phyloP scores from a whole-genome alignment of 805 yeast species.

The Ogataea parapolymorpha region DNA sequence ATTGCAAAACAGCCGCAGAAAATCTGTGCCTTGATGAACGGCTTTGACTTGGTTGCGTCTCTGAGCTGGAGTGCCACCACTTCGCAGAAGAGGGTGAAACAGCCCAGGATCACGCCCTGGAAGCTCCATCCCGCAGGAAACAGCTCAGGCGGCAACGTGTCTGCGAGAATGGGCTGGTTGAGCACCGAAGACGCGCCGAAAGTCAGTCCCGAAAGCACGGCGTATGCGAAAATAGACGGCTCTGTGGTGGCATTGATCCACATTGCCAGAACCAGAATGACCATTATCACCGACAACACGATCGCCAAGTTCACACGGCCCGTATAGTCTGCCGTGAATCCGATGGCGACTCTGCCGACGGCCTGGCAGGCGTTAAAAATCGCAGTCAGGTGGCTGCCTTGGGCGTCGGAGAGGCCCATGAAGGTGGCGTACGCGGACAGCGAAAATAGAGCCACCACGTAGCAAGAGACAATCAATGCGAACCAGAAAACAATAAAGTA shows the following conservation, averaged over 20 bases:
- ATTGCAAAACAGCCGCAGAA: constrained; percentile 54
- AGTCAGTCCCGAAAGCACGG: constrained; percentile 42
- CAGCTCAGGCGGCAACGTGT: constrained; percentile 23
- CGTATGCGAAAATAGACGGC: constrained; percentile 34
- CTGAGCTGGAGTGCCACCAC: constrained; percentile 30
- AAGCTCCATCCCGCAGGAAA: constrained; percentile 33
- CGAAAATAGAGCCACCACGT: constrained; percentile 44
- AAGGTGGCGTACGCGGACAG: constrained; percentile 46
- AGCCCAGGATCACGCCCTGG: constrained; percentile 27
- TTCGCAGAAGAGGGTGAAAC: constrained; percentile 30
- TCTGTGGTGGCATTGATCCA: constrained; percentile 39
- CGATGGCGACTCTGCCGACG: constrained; percentile 48
- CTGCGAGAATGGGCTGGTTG: constrained; percentile 31
- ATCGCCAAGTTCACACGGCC: constrained; percentile 47
- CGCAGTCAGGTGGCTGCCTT: constrained; percentile 47
- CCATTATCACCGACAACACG: constrained; percentile 32
- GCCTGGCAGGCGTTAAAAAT: constrained; percentile 45
- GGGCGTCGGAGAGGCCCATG: constrained; percentile 42
- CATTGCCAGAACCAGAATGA: constrained; percentile 41
- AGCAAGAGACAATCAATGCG: constrained; percentile 38
- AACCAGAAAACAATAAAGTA: constrained; percentile 23
- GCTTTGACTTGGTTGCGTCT: constrained; percentile 25
- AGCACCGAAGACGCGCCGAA: constrained; percentile 42
- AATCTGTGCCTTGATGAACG: constrained; percentile 58
- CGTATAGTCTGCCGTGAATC: constrained; percentile 41